These are phyloP conservation scores for Bondarzewia mesenterica DNA, from an alignment of 1,284 basidiomycete genomes.

Conservation along the genomic window DNA sequence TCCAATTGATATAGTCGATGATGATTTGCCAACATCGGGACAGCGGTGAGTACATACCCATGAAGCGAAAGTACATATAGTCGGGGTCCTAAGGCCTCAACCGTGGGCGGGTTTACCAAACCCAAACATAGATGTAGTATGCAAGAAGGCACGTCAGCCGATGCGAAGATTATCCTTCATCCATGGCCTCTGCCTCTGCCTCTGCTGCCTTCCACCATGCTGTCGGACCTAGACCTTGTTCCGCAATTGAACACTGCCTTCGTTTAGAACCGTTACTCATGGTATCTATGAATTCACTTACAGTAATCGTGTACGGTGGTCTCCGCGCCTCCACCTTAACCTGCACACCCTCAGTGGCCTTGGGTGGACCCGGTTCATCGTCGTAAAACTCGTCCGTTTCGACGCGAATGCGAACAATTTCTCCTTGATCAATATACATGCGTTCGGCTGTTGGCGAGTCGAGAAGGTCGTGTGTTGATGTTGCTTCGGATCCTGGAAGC, in stretches of 20 bases:
- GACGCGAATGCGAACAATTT: slow-evolving; percentile 82
- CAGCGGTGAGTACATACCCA: too few species aligned
- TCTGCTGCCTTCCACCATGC: slow-evolving; percentile 62
- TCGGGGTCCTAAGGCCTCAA: too few species aligned
- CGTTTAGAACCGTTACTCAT: neutral
- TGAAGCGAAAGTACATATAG: too few species aligned
- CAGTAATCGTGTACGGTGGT: slow-evolving; percentile 70
- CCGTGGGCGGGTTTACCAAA: too few species aligned
- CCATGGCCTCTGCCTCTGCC: slow-evolving; percentile 31
- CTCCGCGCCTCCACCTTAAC: slow-evolving; percentile 43
- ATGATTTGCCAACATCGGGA: too few species aligned
- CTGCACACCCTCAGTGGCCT: slow-evolving; percentile 60
- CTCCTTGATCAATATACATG: slow-evolving; percentile 82
- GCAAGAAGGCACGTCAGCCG: too few species aligned
- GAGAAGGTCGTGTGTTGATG: slow-evolving; percentile 54
- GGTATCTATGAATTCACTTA: slow-evolving; percentile 30
- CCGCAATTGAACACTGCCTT: slow-evolving; percentile 78
- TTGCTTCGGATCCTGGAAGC: slow-evolving; percentile 55
- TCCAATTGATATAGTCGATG: neutral
- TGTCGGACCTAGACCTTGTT: slow-evolving; percentile 79
- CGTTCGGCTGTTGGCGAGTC: slow-evolving; percentile 62
- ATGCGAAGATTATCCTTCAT: slow-evolving; percentile 21
- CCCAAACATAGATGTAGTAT: too few species aligned
- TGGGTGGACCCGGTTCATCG: slow-evolving; percentile 82
- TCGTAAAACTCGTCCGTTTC: slow-evolving; percentile 88